Evolutionary conservation across 768 basidiomycete genomes (phyloP), one percentile per base, ranked within the genome.

Genomic region (Naematelia aurantialba): DNA sequence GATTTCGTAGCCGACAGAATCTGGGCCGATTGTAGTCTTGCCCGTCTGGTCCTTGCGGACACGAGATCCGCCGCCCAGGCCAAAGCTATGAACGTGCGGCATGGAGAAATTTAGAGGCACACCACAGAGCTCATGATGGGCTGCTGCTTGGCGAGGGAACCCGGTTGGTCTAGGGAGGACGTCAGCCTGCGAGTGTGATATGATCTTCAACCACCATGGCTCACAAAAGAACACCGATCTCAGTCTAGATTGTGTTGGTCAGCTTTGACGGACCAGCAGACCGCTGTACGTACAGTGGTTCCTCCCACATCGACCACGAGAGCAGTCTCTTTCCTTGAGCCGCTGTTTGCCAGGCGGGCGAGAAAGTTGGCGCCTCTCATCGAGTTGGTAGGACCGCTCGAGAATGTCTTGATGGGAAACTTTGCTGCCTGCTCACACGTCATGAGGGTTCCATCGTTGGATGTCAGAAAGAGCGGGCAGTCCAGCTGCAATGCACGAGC

Each of bases 281-380:
- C 17, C 3, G 60, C 11, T 2, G 12, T 4, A 45, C 56, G 50
- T 34, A 61, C 60, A 14, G 85, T 85, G 0, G 85, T 87, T 0
- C 85, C 85, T 48, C 85, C 86, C 57, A 86, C 79, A 69, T 87
- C 86, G 54, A 84, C 79, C 0, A 86, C 85, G 51, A 73, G 46
- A 14, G 68, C 66, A 0, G 66, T 63, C 50, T 70, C 61, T 44
- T 61, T 64, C 17, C 42, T 34, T 22, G 45, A 22, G 2, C 26
- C 61, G 77, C 78, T 45, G 79, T 72, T 8, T 3, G 61, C 62
- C 31, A 68, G 45, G 14, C 80, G 81, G 1, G 85, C 81, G 4
- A 86, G 78, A 70, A 83, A 85, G 3, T 82, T 82, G 4, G 85
- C 85, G 8, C 85, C 85, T 51, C 85, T 79, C 85, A 87, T 87